A percentile compares a stretch with the other conserved stretches of the same genome.
Evolutionary conservation across 2,329 filamentous ascomycete genomes (phyloP).

Genomic region (Metarhizium sp.): DNA sequence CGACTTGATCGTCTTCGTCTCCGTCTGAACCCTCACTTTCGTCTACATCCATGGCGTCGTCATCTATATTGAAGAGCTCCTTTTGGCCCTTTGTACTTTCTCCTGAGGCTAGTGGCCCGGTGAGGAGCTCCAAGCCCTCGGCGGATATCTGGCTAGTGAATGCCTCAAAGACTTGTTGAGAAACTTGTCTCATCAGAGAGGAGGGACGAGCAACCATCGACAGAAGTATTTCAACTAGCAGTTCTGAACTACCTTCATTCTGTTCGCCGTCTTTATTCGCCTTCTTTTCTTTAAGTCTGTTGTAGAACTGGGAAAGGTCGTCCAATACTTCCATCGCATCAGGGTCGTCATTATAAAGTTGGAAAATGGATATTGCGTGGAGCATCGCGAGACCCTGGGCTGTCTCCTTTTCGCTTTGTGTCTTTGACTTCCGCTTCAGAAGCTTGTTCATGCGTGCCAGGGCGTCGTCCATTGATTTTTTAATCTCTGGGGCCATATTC

Average conservation of each 20-base stretch:
- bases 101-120: slow-evolving; percentile 63
- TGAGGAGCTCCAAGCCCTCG: slow-evolving; percentile 57
- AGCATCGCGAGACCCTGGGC: slow-evolving; percentile 66
- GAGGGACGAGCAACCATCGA: slow-evolving; percentile 83
- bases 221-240: slow-evolving; percentile 81
- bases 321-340: slow-evolving; percentile 76
- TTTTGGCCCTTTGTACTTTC: slow-evolving; percentile 79
- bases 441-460: slow-evolving; percentile 43
- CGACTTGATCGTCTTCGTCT: slow-evolving; percentile 17
- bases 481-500: slow-evolving; percentile 45
- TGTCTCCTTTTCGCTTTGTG: slow-evolving; percentile 26
- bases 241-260: slow-evolving; percentile 52
- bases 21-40: slow-evolving; percentile 33
- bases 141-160: slow-evolving; percentile 69
- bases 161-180: slow-evolving; percentile 77
- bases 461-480: slow-evolving; percentile 42
- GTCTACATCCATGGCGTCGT: slow-evolving; percentile 47
- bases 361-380: slow-evolving; percentile 74
- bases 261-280: slow-evolving; percentile 39
- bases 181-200: slow-evolving; percentile 73
- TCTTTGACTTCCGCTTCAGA: slow-evolving; percentile 30
- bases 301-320: slow-evolving; percentile 69
- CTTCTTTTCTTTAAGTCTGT: slow-evolving; percentile 46
- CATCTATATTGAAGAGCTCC: slow-evolving; percentile 68
- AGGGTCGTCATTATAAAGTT: slow-evolving; percentile 81